phyloP scores from a whole-genome alignment of 352 stramenopile genomes.

The Elongisporangium senticosum region DNA sequence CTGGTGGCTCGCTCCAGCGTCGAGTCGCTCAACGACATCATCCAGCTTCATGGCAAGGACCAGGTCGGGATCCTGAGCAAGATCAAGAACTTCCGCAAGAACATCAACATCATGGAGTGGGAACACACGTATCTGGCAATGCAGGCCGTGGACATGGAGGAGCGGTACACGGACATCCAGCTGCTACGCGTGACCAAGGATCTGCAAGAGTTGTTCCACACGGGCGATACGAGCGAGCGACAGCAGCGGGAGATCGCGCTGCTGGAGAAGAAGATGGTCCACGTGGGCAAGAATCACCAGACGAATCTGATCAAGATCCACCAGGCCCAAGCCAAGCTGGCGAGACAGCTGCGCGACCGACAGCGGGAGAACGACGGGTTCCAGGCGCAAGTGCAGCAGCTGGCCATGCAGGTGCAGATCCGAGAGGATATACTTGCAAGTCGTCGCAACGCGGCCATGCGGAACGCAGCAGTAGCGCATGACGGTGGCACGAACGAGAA shows the following conservation, averaged over 20 bases:
- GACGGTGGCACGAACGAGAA: constrained; percentile 11
- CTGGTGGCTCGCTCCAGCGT: constrained; percentile 77
- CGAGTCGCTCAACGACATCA: constrained; percentile 84
- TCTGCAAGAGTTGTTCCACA: constrained; percentile 88
- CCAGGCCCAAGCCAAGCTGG: constrained; percentile 35
- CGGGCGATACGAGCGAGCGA: constrained; percentile 69
- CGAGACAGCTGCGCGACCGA: constrained; percentile 60
- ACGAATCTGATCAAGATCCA: constrained; percentile 61
- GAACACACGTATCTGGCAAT: constrained; percentile 79
- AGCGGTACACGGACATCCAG: constrained; percentile 92
- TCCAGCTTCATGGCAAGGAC: constrained; percentile 80
- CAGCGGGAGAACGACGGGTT: constrained; percentile 81
- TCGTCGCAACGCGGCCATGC: constrained; percentile 44
- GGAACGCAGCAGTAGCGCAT: constrained; percentile 8
- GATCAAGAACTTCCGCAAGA: constrained; percentile 93
- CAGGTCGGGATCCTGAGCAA: constrained; percentile 80
- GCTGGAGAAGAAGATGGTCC: constrained; percentile 67
- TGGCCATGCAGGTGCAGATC: constrained; percentile 83
- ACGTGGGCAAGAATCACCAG: constrained; percentile 62
- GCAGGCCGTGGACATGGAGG: constrained; percentile 83
- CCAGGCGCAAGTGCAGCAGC: constrained; percentile 60
- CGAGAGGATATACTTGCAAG: constrained; percentile 83
- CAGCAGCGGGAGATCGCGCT: constrained; percentile 68
- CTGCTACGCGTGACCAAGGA: constrained; percentile 91
- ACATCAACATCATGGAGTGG: constrained; percentile 94